phyloP scores from a whole-genome alignment of 1,139 yeast genomes.

The Suhomyces yuchorum region DNA sequence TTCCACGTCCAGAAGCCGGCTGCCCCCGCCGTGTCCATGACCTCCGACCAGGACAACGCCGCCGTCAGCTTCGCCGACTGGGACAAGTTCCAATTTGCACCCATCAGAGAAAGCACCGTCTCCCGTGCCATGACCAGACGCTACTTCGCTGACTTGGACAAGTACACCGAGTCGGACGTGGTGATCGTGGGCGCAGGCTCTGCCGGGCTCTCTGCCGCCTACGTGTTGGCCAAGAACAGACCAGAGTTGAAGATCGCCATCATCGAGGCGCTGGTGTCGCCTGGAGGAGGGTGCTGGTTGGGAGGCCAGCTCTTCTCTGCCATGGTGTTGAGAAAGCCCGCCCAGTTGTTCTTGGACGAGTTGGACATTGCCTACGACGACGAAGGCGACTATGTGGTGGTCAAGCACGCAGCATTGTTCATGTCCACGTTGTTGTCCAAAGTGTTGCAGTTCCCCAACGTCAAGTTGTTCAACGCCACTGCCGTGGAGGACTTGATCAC shows the following conservation, averaged over 20 bases:
- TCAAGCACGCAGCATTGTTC: constrained; percentile 78
- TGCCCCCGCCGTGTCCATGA: constrained; percentile 9
- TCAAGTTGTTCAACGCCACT: constrained; percentile 77
- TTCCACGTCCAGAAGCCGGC: constrained; percentile 6
- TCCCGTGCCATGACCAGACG: constrained; percentile 84
- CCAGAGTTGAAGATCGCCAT: constrained; percentile 78
- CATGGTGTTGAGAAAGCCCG: constrained; percentile 80
- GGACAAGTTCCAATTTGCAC: constrained; percentile 68
- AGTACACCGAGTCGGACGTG: constrained; percentile 72
- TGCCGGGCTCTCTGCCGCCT: constrained; percentile 77
- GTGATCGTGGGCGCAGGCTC: constrained; percentile 82
- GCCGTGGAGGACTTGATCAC: constrained; percentile 82
- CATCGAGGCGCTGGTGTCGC: constrained; percentile 72
- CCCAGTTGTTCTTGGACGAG: constrained; percentile 66
- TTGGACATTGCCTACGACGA: constrained; percentile 70
- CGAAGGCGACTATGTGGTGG: constrained; percentile 80
- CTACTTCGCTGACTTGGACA: constrained; percentile 73
- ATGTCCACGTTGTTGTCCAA: constrained; percentile 72
- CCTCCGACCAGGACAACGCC: constrained; percentile 19
- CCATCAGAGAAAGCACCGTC: constrained; percentile 77
- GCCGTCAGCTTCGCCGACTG: constrained; percentile 51
- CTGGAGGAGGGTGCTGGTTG: constrained; percentile 82
- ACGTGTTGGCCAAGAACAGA: constrained; percentile 68
- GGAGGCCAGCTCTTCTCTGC: constrained; percentile 83
- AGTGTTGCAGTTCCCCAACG: constrained; percentile 71